phyloP scores from a whole-genome alignment of 2,329 filamentous ascomycete genomes.

The Pyrenophora teres region DNA sequence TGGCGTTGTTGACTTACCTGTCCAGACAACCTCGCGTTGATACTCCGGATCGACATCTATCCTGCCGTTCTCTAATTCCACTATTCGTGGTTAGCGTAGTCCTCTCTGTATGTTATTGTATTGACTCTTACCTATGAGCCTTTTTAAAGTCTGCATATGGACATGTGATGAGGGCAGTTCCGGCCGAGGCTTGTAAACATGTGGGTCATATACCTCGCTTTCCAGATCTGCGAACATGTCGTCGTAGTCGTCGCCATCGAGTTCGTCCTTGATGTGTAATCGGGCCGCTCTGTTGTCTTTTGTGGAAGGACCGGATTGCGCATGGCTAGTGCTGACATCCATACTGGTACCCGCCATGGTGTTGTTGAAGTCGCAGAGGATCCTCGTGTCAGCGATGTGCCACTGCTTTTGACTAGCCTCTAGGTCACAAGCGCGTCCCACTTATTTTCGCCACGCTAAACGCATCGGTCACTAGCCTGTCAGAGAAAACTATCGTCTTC shows the following conservation, averaged over 20 bases:
- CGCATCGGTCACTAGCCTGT: no score
- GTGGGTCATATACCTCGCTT: conserved; percentile 3
- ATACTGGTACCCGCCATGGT: conserved; percentile 1
- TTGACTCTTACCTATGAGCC: conserved; percentile 33
- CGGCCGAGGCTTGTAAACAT: conserved; percentile 31
- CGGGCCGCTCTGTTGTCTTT: neutral
- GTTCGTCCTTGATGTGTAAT: conserved; percentile 22
- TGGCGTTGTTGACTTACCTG: conserved; percentile 13
- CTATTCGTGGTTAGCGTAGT: conserved; percentile 16
- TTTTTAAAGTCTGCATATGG: conserved; percentile 24
- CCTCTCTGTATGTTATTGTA: neutral
- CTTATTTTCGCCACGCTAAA: no score
- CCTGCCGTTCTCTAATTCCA: conserved; percentile 22
- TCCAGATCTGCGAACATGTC: neutral
- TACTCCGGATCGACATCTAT: conserved; percentile 54
- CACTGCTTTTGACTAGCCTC: neutral
- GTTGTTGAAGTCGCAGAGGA: no score
- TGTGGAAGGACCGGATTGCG: neutral
- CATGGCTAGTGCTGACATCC: conserved; percentile 13
- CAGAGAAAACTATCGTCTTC: no score
- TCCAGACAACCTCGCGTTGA: conserved; percentile 55
- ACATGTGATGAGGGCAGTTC: conserved; percentile 25
- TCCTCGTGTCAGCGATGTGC: no score
- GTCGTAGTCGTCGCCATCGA: conserved; percentile 4
- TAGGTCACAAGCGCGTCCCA: neutral